A percentile compares a stretch with the other conserved stretches of the same genome.
These are phyloP conservation scores for Stagonosporopsis vannaccii DNA, from an alignment of 2,329 filamentous ascomycete genomes.

Conservation along the genomic window DNA sequence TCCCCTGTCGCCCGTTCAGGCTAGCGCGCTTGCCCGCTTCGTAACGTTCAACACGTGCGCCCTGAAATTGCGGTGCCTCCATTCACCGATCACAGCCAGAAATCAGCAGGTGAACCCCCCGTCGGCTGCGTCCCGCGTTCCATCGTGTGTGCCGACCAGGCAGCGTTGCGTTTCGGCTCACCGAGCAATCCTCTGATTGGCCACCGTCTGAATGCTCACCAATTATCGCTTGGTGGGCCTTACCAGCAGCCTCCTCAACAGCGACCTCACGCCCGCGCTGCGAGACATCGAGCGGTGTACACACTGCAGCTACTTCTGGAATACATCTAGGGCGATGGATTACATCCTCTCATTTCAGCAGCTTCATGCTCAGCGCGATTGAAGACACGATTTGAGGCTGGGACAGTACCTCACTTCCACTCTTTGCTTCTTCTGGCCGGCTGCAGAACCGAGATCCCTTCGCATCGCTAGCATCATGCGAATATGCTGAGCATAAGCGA, in stretches of 20 bases:
- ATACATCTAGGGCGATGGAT: neutral
- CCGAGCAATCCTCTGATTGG: constrained; percentile 7
- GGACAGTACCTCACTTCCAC: neutral
- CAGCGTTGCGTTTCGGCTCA: constrained; percentile 13
- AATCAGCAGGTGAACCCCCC: constrained; percentile 1
- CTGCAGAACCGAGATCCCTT: constrained; percentile 17
- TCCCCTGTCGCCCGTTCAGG: neutral
- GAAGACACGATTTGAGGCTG: neutral
- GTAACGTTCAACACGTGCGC: constrained; percentile 2
- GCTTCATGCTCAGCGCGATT: neutral
- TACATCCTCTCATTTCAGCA: neutral
- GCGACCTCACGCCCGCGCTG: constrained; percentile 3
- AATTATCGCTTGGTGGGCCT: constrained; percentile 4
- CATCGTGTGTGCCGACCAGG: constrained; percentile 7
- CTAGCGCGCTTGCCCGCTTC: constrained; percentile 11
- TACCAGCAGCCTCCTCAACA: constrained; percentile 1
- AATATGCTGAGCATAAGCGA: constrained; percentile 17
- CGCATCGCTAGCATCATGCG: constrained; percentile 12
- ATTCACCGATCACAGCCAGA: constrained; percentile 11
- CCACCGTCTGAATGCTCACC: neutral
- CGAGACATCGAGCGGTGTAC: constrained; percentile 11
- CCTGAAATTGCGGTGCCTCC: constrained; percentile 10
- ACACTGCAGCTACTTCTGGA: neutral
- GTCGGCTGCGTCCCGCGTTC: constrained; percentile 5
- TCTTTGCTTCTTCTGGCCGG: constrained; percentile 7